Conservation (phyloP, 352 stramenopile species). For the Albugo laibachii region DNA sequence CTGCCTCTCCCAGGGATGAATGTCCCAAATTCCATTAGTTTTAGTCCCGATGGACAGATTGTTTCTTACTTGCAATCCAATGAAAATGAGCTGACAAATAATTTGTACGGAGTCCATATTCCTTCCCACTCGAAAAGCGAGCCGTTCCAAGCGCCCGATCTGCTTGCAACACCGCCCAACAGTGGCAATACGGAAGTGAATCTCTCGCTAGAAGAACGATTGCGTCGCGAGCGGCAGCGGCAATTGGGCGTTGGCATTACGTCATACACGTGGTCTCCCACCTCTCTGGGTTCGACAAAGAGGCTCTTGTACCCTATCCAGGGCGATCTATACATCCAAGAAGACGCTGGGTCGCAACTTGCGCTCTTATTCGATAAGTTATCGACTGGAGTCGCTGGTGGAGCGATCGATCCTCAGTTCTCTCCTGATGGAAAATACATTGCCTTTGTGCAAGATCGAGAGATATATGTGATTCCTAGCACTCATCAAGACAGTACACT, state of each 20-base stretch:
- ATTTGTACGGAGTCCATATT: conserved; percentile 74
- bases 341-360: conserved; percentile 41
- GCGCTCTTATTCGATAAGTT: conserved; percentile 78
- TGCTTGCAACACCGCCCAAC: conserved; percentile 46
- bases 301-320: conserved; percentile 81
- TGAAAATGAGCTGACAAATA: conserved; percentile 52
- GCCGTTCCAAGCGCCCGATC: conserved; percentile 2
- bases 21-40: conserved; percentile 59
- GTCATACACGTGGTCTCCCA: conserved; percentile 66
- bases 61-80: conserved; percentile 77
- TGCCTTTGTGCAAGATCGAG: conserved; percentile 86
- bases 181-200: conserved; percentile 72
- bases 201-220: conserved; percentile 79
- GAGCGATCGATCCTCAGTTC: conserved; percentile 86
- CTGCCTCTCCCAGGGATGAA: conserved; percentile 73
- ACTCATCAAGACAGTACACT: conserved; percentile 12
- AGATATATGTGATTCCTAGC: conserved; percentile 83
- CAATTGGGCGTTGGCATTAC: conserved; percentile 86
- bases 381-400: conserved; percentile 15
- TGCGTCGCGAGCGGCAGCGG: conserved; percentile 76
- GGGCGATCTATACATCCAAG: conserved; percentile 89
- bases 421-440: conserved; percentile 84
- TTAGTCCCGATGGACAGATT: conserved; percentile 61
- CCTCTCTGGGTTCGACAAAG: conserved; percentile 14
- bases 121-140: conserved; percentile 14